These are phyloP conservation scores for Musa troglodytarum DNA, from an alignment of 176 grass and related monocot genomes.

Conservation along the genomic window DNA sequence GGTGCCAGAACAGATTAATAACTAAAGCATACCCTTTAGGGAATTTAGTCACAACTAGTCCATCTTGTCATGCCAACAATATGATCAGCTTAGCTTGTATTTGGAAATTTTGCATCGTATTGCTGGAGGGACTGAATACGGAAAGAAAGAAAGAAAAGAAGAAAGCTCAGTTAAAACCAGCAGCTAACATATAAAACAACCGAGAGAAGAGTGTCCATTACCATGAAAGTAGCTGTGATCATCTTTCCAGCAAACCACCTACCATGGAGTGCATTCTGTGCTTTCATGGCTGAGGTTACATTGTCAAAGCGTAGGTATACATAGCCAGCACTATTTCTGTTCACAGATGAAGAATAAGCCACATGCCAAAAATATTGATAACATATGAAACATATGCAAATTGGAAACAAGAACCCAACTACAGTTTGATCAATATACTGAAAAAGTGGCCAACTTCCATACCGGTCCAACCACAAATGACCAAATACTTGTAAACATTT, in stretches of 20 bases:
- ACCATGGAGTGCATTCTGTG: constrained; percentile 80
- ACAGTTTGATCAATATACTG: neutral
- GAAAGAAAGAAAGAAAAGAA: neutral
- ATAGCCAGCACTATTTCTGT: constrained; percentile 68
- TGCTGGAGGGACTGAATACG: constrained; percentile 44
- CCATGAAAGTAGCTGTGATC: constrained; percentile 91
- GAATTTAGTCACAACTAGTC: neutral
- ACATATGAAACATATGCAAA: neutral
- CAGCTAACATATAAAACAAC: neutral
- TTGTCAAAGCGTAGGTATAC: constrained; percentile 80
- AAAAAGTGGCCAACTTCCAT: too few species aligned
- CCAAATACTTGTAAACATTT: too few species aligned
- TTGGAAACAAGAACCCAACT: neutral
- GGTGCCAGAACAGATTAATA: neutral
- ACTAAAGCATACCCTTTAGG: neutral
- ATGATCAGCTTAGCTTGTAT: constrained; percentile 8
- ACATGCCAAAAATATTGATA: neutral
- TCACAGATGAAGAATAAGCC: neutral
- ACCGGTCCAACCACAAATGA: too few species aligned
- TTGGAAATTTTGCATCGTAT: constrained; percentile 69
- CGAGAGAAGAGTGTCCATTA: constrained; percentile 15
- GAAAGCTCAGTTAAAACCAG: neutral
- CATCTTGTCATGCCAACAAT: neutral
- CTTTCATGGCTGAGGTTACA: constrained; percentile 51
- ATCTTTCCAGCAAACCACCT: constrained; percentile 99